Evolutionary conservation across 169 alveolate genomes (phyloP), one percentile per base, ranked within the genome.

Genomic region (Eimeria falciformis): DNA sequence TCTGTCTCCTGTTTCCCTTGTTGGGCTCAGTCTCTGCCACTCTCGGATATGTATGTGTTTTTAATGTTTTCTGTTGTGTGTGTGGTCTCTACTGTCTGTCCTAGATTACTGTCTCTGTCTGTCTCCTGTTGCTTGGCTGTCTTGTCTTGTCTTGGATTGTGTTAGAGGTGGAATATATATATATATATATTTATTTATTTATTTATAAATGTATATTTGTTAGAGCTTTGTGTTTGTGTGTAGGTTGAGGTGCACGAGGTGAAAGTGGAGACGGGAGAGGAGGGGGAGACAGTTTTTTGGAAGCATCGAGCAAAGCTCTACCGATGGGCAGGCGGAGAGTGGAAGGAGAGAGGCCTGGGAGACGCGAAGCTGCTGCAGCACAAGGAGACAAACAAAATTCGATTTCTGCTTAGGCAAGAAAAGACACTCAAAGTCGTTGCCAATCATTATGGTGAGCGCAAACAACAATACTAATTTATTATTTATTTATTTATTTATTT

Each of bases 281-380:
- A 98, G 94, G 98, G 97, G 73, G 99, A 98, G 92, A 99, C 98
- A 40, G 96, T 96, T 83, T 97, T 98, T 93, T 98, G 98, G 98
- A 98, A 97, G 68, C 97, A 95, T 40, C 92, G 99, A 65, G 97
- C 99, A 45, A 98, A 97, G 95, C 96, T 98, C 84, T 98, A 97
- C 95, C 96, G 99, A 83, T 97, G 97, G 97, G 95, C 90, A 56
- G 95, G 95, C 0, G 98, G 97, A 21, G 99, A 98, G 93, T 98
- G 99, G 99, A 98, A 98, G 94, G 99, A 98, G 94, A 95, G 99
- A 68, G 99, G 99, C 33, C 95, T 98, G 27, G 99, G 99, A 0
- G 99, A 98, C 73, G 96, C 99, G 37, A 98, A 98, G 95, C 96
- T 98, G 85, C 96, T 98, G 93, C 96, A 97, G 93, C 99, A 98